These are phyloP conservation scores for Botrytis paeoniae DNA, from an alignment of 2,329 filamentous ascomycete genomes.

Conservation along the genomic window DNA sequence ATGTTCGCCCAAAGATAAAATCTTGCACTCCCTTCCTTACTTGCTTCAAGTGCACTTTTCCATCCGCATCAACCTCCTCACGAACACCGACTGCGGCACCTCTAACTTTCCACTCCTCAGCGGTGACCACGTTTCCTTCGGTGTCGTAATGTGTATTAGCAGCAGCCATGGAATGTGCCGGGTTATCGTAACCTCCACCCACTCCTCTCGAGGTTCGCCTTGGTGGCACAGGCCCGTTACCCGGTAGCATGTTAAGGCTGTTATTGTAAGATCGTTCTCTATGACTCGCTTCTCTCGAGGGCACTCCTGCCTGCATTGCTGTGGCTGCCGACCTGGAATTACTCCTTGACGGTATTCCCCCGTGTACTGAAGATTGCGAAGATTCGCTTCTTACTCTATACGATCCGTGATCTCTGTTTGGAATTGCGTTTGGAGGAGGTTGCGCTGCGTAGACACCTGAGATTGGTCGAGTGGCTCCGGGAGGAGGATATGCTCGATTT, in stretches of 20 bases:
- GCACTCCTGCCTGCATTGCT: slow-evolving; percentile 58
- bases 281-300: slow-evolving; percentile 66
- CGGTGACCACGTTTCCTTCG: slow-evolving; percentile 58
- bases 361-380: slow-evolving; percentile 54
- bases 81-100: slow-evolving; percentile 83
- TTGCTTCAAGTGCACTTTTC: slow-evolving; percentile 74
- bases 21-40: slow-evolving; percentile 98
- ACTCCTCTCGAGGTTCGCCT: slow-evolving; percentile 74
- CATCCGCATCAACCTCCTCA: slow-evolving; percentile 80
- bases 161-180: slow-evolving; percentile 31
- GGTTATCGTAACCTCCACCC: slow-evolving; percentile 50
- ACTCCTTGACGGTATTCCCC: slow-evolving; percentile 52
- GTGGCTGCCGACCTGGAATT: slow-evolving; percentile 58
- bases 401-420: slow-evolving; percentile 41
- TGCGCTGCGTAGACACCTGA: slow-evolving; percentile 47
- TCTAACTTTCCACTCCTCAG: slow-evolving; percentile 93
- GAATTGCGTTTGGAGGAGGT: slow-evolving; percentile 41
- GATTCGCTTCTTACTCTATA: slow-evolving; percentile 58
- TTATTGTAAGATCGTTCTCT: slow-evolving; percentile 66
- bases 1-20: slow-evolving; percentile 85
- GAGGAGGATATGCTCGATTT: slow-evolving; percentile 39
- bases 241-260: slow-evolving; percentile 48
- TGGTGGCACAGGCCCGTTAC: slow-evolving; percentile 65
- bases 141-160: slow-evolving; percentile 48
- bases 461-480: slow-evolving; percentile 42